Base-by-base conservation (phyloP, 345 rosid genomes). In the Toxicodendron radicans region DNA sequence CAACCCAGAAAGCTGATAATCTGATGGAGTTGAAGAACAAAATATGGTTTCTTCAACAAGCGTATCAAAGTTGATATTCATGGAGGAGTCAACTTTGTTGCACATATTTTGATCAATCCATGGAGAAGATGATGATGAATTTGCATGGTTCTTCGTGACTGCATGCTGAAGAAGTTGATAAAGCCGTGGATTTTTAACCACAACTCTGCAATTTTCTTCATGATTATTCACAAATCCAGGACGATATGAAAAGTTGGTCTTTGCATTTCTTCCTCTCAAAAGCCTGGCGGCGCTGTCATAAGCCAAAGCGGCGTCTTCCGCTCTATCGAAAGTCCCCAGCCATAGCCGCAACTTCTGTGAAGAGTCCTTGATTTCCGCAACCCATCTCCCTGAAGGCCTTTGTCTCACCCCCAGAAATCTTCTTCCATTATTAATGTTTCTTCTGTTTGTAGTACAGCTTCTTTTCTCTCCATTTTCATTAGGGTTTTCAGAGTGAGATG, bases 331-430 rank as follows among this genome's bases (percentile, higher is more conserved):
- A 70, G 87, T 87, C 51, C 91, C 91, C 18, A 87, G 46, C 91
- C 91, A 85, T 18, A 87, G 79, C 83, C 91, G 78, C 65, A 87
- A 78, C 78, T 87, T 87, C 77, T 83, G 83, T n/a, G 85, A 73
- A 18, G 87, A 74, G 64, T 85, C 80, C 77, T 83, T 87, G 74
- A 87, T 87, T 73, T 87, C 90, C 5, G 90, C 88, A 7, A 83
- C 90, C 90, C 90, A 87, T 82, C 87, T 85, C 1, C 91, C 88
- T 0, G 91, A 87, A 0, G 88, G 87, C 66, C 91, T 79, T 64
- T 87, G 91, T 66, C 91, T 85, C 66, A 85, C 91, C 59, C 88
- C 91, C 6, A 85, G 78, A 66, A 71, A 85, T 68, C 78, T 81
- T 74, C 70, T 79, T 51, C 63, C 73, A 1, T 23, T 33, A 6